A percentile compares a stretch with the other conserved stretches of the same genome.
Conservation (phyloP, 352 stramenopile species). For the Pythium biforme region DNA sequence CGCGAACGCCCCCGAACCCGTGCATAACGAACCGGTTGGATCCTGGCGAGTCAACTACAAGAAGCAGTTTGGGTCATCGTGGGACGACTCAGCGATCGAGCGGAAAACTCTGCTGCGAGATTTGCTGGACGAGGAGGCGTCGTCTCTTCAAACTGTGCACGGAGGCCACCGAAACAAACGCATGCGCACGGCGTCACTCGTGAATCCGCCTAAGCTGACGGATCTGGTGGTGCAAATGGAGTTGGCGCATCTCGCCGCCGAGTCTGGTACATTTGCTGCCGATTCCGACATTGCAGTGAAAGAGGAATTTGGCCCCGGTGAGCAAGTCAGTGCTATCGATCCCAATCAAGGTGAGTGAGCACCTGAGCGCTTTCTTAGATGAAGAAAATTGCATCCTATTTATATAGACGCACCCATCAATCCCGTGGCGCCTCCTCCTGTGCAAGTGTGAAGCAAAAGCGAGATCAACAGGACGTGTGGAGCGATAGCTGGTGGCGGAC, state of each 20-base stretch:
- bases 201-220: constrained; percentile 13
- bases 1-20: constrained; percentile 2
- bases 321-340: background rate
- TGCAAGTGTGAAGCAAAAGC: background rate
- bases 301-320: background rate
- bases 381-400: constrained; percentile 17
- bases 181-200: constrained; percentile 19
- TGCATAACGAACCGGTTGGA: constrained; percentile 20
- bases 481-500: background rate
- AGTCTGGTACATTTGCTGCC: background rate
- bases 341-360: background rate
- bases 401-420: constrained; percentile 15
- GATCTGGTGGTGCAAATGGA: constrained; percentile 26
- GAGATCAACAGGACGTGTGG: background rate
- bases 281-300: constrained; percentile 7
- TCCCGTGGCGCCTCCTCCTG: background rate
- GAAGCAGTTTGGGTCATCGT: constrained; percentile 73
- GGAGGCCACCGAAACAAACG: constrained; percentile 20
- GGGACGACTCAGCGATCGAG: constrained; percentile 77
- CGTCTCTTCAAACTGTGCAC: constrained; percentile 33
- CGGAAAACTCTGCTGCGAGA: constrained; percentile 75
- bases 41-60: constrained; percentile 62
- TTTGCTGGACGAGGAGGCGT: constrained; percentile 34
- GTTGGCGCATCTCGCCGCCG: constrained; percentile 2
- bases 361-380: background rate